Conservation (phyloP, 768 basidiomycete genomes). For the Pholiota conissans region DNA sequence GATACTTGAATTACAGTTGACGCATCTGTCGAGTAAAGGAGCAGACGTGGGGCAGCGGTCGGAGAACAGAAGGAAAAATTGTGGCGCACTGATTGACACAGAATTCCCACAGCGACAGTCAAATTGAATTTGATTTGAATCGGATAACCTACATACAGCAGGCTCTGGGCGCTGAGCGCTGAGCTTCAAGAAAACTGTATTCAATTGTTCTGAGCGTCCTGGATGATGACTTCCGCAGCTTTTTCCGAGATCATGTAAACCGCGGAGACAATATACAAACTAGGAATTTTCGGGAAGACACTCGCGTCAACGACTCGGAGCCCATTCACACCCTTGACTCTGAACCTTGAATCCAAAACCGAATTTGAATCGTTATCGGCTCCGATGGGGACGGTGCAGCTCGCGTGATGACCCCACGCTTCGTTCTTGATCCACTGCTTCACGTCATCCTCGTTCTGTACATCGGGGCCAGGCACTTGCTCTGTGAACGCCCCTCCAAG, state of each 20-base stretch:
- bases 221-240: background rate
- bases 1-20: too few species aligned
- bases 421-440: constrained; percentile 7
- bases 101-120: background rate
- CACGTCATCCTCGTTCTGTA: constrained; percentile 2
- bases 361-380: background rate
- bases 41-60: background rate
- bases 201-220: constrained; percentile 5
- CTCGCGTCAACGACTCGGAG: constrained; percentile 5
- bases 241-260: constrained; percentile 7
- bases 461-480: background rate
- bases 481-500: constrained; percentile 1
- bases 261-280: constrained; percentile 1
- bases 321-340: constrained; percentile 3
- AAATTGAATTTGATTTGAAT: background rate
- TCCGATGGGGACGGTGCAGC: constrained; percentile 4
- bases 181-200: too few species aligned
- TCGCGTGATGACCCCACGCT: constrained; percentile 4
- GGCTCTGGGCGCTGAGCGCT: too few species aligned
- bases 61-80: too few species aligned
- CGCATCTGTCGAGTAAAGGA: too few species aligned
- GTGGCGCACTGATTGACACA: background rate
- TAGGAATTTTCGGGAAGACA: constrained; percentile 5
- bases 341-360: background rate
- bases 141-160: too few species aligned